These are phyloP conservation scores for Quercus wislizeni DNA, from an alignment of 306 rosid species.

Conservation along the genomic window DNA sequence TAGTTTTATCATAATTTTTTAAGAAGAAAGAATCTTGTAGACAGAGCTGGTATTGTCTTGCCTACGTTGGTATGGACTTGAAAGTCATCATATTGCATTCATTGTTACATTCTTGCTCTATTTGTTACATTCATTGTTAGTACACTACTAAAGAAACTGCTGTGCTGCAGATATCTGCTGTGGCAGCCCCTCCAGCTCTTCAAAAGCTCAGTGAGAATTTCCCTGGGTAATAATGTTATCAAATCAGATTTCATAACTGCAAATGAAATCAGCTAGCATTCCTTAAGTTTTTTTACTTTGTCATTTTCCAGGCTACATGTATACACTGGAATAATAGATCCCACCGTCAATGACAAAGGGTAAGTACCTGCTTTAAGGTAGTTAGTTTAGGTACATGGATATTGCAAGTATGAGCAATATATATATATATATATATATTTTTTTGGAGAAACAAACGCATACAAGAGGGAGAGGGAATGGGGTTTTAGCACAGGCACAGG, in stretches of 20 bases:
- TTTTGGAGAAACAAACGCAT: no score
- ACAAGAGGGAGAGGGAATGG: no score
- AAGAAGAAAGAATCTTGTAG: background rate
- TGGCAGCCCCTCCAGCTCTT: slow-evolving; percentile 92
- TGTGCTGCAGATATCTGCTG: slow-evolving; percentile 78
- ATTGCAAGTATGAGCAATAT: background rate
- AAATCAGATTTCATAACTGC: slow-evolving; percentile 11
- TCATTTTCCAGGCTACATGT: slow-evolving; percentile 67
- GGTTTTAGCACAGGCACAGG: no score
- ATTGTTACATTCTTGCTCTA: no score
- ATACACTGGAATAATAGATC: slow-evolving; percentile 86
- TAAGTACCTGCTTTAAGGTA: slow-evolving; percentile 26
- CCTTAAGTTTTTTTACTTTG: slow-evolving; percentile 11
- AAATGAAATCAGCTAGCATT: background rate
- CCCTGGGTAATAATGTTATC: slow-evolving; percentile 65
- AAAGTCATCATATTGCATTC: no score
- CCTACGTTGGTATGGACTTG: background rate
- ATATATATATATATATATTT: no score
- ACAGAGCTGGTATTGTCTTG: background rate
- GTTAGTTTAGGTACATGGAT: background rate
- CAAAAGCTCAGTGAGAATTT: slow-evolving; percentile 87
- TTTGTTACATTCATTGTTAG: slow-evolving; percentile 1
- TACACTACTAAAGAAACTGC: background rate
- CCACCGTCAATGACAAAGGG: slow-evolving; percentile 86
- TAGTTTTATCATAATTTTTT: background rate